Base-by-base conservation (phyloP, 1,284 basidiomycete species). In the Vanrija pseudolonga region DNA sequence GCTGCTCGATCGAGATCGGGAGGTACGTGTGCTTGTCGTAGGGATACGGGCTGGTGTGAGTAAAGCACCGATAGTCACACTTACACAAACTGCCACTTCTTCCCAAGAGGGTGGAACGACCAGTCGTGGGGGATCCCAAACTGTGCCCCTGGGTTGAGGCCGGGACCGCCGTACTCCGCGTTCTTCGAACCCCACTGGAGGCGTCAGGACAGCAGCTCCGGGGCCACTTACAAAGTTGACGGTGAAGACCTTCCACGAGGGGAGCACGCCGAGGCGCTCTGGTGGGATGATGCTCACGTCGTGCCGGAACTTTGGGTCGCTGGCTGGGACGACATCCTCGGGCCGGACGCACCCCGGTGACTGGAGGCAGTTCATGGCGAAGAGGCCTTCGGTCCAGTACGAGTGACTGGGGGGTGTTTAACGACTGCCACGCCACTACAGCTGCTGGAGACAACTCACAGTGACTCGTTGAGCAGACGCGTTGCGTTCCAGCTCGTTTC, bases 261-360 rank as follows among this genome's bases (percentile, higher is more conserved):
- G 72, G 17, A 73, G 69, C 23, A 57, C 58, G 2, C 72, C 69
- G 17, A 61, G 51, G 47, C 72, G 67, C 11, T 66, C 60, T 15
- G 64, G 56, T 7, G 67, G 65, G 4, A 74, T 40, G 48, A 14
- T 40, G 53, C 9, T 60, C 38, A 18, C 50, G 56, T 47, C 67
- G 53, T 50, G 72, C 63, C 42, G 58, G 49, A 15, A 40, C 57
- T 17, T 48, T 55, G 32, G 19, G 37, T 56, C 46, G 5, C 56
- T 50, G 19, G 66, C 61, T 6, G 68, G 63, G 20, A 53, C 41
- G 54, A 69, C 73, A 44, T 72, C 66, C 26, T 67, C 64, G 15
- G 62, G 63, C 2, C 68, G 64, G n/a, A 71, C 53, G 50, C 73
- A 76, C 12, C 68, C 62, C 2, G 73, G 72, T 46, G 74, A 71